Evolutionary conservation across 306 rosid species (phyloP), one percentile per base, ranked within the genome.

Genomic region (Fragaria vesca): DNA sequence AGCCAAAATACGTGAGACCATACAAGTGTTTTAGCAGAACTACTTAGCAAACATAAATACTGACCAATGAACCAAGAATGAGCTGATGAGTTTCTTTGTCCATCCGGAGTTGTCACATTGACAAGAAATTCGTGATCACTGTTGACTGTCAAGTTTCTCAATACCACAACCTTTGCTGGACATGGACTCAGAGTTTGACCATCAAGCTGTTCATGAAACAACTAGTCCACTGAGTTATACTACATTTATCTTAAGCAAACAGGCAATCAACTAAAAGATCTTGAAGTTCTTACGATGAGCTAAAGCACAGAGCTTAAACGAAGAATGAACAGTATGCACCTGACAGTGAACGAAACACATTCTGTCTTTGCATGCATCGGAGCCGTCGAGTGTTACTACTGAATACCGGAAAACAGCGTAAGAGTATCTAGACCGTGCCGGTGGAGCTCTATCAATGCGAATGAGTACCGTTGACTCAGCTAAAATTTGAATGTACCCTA

Each of bases 21-120:
- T 63, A 66, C 12, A 15, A 15, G 48, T 66, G 26, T 66, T 66
- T 3, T 38, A 12, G 28, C n/a, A 38, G 13, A 36, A 66, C 40
- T 17, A 17, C 9, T 66, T 17, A 1, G 45, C 28, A 70, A 16
- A 17, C 4, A 46, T 17, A 12, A 36, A 10, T 18, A 77, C 85
- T 85, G 63, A 90, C 96, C 96, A 12, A 90, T 85, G 68, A 83
- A 88, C 96, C 96, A 88, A 51, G 88, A 88, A 78, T 87, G 85
- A 82, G 85, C 46, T 42, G 91, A 85, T 20, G 86, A 85, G 72
- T 79, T 90, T 51, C 75, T 82, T 58, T 82, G 81, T 77, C 88
- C 92, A 45, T 52, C 75, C 66, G 34, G 58, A 28, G 91, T 87
- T 4, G 85, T 80, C 63, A 85, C 93, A 66, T 51, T 83, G 75